Evolutionary conservation across 2,329 filamentous ascomycete species (phyloP), one percentile per base, ranked within the genome.

Genomic region (Colletotrichum kahawae): DNA sequence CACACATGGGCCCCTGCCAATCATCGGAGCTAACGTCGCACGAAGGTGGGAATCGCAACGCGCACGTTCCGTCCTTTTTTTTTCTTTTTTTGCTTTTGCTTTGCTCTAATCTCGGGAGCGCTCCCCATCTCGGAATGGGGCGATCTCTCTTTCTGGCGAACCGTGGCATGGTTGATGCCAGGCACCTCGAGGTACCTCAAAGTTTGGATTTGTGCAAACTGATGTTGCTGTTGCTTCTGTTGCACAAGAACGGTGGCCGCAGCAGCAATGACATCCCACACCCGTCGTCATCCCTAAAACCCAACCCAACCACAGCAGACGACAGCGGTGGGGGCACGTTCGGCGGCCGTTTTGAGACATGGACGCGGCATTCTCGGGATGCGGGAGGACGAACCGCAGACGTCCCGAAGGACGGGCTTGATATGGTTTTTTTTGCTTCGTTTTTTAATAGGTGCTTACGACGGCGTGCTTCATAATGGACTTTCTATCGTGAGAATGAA

Each of bases 51-150:
- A 29, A 33, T 18, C 14, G 10, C 24, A 21, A 60, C 60, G 71
- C 67, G 71, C 71, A 74, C 71, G 71, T 71, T 74, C 62, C 36
- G 29, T 60, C 34, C 31, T n/a, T 54, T 66, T 48, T 43, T 48
- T n/a, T 31, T 31, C 6, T 9, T 31, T 31, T 31, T 31, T 31
- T 7, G 31, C 31, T 7, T 31, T 48, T 48, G 43, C 43, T 48
- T 48, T 48, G 43, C 43, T 48, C 24, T 57, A 73, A 72, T 72
- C 57, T 68, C 63, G 73, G 69, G 43, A 67, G 43, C 34, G 24
- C 63, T 59, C 59, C 69, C 73, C 69, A 72, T 75, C 63, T 72
- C 68, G 72, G 73, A 63, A 72, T 72, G 63, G 63, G 73, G 73
- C 73, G 69, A 75, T 67, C 69, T 67, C 51, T 29, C 51, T 43